Evolutionary conservation across 2,329 filamentous ascomycete species (phyloP).

Genomic region (Colletotrichum liaoningense): DNA sequence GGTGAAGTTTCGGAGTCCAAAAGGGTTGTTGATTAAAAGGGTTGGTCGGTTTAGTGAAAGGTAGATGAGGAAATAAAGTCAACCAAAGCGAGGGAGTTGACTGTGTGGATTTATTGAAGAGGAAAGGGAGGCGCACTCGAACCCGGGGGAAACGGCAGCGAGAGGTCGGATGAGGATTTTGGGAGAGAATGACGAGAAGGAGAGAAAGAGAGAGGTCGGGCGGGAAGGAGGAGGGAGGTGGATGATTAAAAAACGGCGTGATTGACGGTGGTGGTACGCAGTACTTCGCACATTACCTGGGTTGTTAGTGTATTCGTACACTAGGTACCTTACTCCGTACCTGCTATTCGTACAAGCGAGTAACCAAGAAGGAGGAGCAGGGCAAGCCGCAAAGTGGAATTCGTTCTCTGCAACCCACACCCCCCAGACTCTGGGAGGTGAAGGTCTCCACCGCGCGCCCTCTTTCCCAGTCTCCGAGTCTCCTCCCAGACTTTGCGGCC

Average conservation of each 20-base stretch:
- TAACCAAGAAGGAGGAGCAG: no score
- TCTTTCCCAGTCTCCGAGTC: not conserved
- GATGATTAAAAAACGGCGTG: slow-evolving; percentile 34
- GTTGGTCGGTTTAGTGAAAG: slow-evolving; percentile 29
- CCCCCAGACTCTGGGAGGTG: slow-evolving; percentile 3
- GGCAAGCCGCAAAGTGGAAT: not conserved
- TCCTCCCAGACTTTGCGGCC: not conserved
- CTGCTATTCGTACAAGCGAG: no score
- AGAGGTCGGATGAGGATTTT: slow-evolving; percentile 18
- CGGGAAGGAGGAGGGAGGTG: slow-evolving; percentile 30
- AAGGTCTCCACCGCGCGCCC: not conserved
- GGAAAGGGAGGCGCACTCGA: slow-evolving; percentile 28
- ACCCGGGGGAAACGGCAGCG: slow-evolving; percentile 21
- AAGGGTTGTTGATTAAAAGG: slow-evolving; percentile 33
- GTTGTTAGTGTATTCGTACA: not conserved
- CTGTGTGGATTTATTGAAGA: slow-evolving; percentile 19
- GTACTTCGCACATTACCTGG: not conserved
- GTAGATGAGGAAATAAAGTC: slow-evolving; percentile 25
- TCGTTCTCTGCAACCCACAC: not conserved
- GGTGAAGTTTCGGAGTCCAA: slow-evolving; percentile 18
- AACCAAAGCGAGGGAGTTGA: slow-evolving; percentile 38
- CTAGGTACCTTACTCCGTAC: no score
- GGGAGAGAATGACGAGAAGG: slow-evolving; percentile 22
- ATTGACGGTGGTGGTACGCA: slow-evolving; percentile 18
- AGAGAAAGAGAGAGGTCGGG: slow-evolving; percentile 8